Percentiles rank a stretch among this genome's conserved stretches.
These are phyloP conservation scores for Ottelia alismoides DNA, from an alignment of 106 monocot genomes.

Conservation along the genomic window DNA sequence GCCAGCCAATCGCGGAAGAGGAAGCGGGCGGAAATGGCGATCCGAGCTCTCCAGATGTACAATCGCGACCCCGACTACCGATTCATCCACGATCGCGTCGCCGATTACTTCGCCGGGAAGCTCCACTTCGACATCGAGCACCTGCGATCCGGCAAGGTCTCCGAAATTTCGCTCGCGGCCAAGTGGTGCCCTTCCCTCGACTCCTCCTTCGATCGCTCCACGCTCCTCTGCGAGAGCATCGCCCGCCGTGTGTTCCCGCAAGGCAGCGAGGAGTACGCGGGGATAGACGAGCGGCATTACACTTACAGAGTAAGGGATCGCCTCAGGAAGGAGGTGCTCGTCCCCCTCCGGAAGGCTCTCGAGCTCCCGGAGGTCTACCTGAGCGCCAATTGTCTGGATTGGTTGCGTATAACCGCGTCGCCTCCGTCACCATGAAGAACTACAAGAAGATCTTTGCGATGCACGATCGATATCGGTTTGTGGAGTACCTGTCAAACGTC, in stretches of 20 bases:
- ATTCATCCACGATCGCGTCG: no score
- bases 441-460: conserved; percentile 42
- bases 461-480: conserved; percentile 41
- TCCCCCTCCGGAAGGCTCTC: conserved; percentile 35
- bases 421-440: conserved; percentile 81
- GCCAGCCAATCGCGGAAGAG: no score
- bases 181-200: no score
- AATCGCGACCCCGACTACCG: no score
- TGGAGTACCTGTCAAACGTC: conserved; percentile 25
- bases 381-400: conserved; percentile 25
- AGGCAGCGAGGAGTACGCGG: no score
- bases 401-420: conserved; percentile 54
- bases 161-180: no score
- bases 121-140: no score
- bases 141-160: no score
- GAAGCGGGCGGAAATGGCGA: no score
- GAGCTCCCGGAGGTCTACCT: conserved; percentile 65
- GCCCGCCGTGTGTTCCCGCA: no score
- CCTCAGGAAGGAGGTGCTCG: conserved; percentile 34
- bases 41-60: no score
- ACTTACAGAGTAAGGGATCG: conserved; percentile 48
- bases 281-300: conserved; percentile 43
- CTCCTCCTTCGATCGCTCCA: conserved; percentile 38
- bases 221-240: conserved; percentile 60
- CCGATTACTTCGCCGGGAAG: no score